A percentile compares a stretch with the other conserved stretches of the same genome.
These are phyloP conservation scores for Candida tetrigidarum DNA, from an alignment of 1,139 yeast genomes.

Conservation along the genomic window DNA sequence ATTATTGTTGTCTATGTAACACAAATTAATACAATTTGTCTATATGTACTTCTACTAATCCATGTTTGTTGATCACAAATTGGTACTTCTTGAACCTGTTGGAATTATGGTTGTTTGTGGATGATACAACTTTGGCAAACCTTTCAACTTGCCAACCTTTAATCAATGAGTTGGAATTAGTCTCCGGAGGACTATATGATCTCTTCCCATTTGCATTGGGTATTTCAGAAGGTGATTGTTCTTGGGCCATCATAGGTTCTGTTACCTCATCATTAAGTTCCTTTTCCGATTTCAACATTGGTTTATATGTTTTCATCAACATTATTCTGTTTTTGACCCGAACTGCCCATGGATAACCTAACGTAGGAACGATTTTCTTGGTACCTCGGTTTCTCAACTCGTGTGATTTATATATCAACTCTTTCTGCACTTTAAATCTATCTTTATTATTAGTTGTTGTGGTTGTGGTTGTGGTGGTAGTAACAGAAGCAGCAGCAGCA, in stretches of 20 bases:
- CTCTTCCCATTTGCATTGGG: constrained; percentile 5
- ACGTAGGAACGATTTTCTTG: constrained; percentile 37
- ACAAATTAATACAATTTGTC: not conserved
- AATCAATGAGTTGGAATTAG: constrained; percentile 14
- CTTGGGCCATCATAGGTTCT: not conserved
- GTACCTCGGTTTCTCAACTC: constrained; percentile 20
- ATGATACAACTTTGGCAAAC: constrained; percentile 29
- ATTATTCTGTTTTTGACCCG: constrained; percentile 35
- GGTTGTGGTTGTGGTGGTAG: not conserved
- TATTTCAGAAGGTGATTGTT: not conserved
- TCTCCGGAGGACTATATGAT: not conserved
- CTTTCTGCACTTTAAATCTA: constrained; percentile 15
- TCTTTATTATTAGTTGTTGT: constrained; percentile 7
- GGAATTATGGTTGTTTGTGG: constrained; percentile 17
- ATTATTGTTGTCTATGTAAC: not conserved
- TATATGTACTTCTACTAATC: constrained; percentile 16
- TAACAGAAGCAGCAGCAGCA: too few species aligned
- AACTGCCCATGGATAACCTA: constrained; percentile 47
- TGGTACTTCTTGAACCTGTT: constrained; percentile 17
- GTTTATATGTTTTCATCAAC: constrained; percentile 39
- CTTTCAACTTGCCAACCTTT: constrained; percentile 36
- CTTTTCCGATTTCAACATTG: constrained; percentile 18
- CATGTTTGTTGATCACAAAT: constrained; percentile 21
- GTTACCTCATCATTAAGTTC: constrained; percentile 7
- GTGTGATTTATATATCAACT: constrained; percentile 21